Evolutionary conservation across 78 protist species (phyloP).

Genomic region (Emiliania huxleyi): DNA sequence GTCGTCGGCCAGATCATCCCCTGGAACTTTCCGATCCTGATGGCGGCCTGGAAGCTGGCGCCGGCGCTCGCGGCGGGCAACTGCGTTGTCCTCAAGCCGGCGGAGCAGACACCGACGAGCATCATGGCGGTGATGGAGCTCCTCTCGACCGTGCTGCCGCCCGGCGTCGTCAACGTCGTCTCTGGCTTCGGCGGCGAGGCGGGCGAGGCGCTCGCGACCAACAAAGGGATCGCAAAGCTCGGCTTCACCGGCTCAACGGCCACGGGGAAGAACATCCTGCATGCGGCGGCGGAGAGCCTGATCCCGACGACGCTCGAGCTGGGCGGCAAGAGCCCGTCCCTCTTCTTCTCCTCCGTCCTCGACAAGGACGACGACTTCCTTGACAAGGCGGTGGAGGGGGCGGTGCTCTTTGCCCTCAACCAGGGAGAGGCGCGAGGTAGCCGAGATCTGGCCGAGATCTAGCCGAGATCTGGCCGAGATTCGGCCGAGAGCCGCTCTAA

Average conservation of each 20-base stretch:
- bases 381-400: neutral
- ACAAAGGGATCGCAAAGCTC: constrained; percentile 72
- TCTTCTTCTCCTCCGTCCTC: constrained; percentile 43
- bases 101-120: constrained; percentile 79
- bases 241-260: constrained; percentile 82
- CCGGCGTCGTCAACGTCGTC: constrained; percentile 86
- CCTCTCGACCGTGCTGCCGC: neutral
- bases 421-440: no score
- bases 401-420: neutral
- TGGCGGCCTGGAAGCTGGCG: constrained; percentile 64
- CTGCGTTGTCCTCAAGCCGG: constrained; percentile 81
- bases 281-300: constrained; percentile 51
- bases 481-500: no score
- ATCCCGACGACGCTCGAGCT: constrained; percentile 64
- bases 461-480: no score
- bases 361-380: neutral
- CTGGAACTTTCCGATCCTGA: constrained; percentile 37
- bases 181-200: constrained; percentile 67
- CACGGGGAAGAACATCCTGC: constrained; percentile 65
- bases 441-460: no score
- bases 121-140: neutral
- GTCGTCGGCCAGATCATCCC: neutral
- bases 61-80: constrained; percentile 89
- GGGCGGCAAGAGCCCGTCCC: constrained; percentile 89
- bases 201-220: constrained; percentile 70